phyloP scores from a whole-genome alignment of 1,284 basidiomycete genomes.

The Tylopilus sp. region DNA sequence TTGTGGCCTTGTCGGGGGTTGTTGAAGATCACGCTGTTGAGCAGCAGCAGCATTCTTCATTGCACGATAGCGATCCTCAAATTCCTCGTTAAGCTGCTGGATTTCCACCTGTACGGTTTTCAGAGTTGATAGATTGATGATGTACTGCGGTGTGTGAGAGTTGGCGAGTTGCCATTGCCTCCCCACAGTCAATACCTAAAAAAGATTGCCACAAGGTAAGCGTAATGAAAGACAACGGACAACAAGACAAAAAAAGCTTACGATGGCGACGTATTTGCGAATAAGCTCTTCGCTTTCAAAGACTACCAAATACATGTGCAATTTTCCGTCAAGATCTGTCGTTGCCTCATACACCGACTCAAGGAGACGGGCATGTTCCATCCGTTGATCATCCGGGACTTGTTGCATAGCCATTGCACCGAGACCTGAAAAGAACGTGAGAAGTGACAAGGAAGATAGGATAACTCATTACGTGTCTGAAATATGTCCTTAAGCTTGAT shows the following conservation, averaged over 20 bases:
- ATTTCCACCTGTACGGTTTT: conserved; percentile 61
- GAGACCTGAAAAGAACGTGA: conserved; percentile 22
- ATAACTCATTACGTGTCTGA: conserved; percentile 43
- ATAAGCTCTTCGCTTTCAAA: conserved; percentile 58
- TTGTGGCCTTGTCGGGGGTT: conserved; percentile 52
- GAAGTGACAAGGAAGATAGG: conserved; percentile 24
- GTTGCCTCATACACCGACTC: conserved; percentile 58
- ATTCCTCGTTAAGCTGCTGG: conserved; percentile 52
- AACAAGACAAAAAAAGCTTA: conserved; percentile 47
- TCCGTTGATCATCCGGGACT: conserved; percentile 62
- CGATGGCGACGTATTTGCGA: conserved; percentile 63
- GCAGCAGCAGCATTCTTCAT: conserved; percentile 28
- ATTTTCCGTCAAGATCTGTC: conserved; percentile 59
- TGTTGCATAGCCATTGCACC: conserved; percentile 45
- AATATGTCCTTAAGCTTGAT: conserved; percentile 46
- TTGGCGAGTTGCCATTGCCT: conserved; percentile 62
- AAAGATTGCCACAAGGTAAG: conserved; percentile 17
- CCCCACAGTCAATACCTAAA: conserved; percentile 61
- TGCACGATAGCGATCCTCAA: conserved; percentile 42
- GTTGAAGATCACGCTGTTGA: background rate
- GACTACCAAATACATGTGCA: conserved; percentile 59
- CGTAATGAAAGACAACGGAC: conserved; percentile 11
- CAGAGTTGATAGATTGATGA: conserved; percentile 57
- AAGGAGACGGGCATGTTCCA: conserved; percentile 61
- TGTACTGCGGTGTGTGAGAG: conserved; percentile 59